These are phyloP conservation scores for Hemerocallis citrina DNA, from an alignment of 106 monocot species.

Conservation along the genomic window DNA sequence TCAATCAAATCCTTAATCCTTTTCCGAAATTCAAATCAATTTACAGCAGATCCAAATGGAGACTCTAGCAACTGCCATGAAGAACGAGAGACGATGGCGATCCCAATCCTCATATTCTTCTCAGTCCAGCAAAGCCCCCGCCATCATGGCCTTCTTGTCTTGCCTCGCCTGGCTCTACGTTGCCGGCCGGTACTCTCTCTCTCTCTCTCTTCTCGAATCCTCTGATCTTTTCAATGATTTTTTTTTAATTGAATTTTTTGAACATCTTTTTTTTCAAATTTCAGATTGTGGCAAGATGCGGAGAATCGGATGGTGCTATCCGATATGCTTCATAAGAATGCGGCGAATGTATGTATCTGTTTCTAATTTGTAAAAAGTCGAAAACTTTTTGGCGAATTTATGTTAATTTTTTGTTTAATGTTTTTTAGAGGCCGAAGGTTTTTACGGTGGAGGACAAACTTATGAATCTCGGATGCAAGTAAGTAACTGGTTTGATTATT, in stretches of 20 bases:
- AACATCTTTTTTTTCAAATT: no score
- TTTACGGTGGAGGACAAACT: slow-evolving; percentile 86
- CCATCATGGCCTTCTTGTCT: slow-evolving; percentile 78
- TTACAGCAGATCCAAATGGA: slow-evolving; percentile 12
- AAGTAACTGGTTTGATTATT: slow-evolving; percentile 8
- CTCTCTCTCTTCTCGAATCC: neutral
- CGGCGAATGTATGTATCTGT: slow-evolving; percentile 33
- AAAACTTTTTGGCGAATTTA: neutral
- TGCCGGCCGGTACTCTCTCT: slow-evolving; percentile 42
- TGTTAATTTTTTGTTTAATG: neutral
- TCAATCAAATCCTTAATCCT: no score
- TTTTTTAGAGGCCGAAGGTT: slow-evolving; percentile 56
- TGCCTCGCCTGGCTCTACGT: slow-evolving; percentile 95
- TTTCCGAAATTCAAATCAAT: no score
- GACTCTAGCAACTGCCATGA: slow-evolving; percentile 51
- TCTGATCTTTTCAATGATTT: neutral
- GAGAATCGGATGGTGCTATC: slow-evolving; percentile 70
- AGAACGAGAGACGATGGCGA: slow-evolving; percentile 50
- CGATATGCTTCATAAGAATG: slow-evolving; percentile 52
- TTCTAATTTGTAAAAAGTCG: neutral
- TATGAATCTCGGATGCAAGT: slow-evolving; percentile 87
- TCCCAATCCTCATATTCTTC: slow-evolving; percentile 18
- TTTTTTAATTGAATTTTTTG: neutral
- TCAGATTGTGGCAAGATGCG: slow-evolving; percentile 94
- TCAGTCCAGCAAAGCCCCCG: slow-evolving; percentile 28